phyloP scores from a whole-genome alignment of 768 basidiomycete species.

The Lentinula guzmanii region DNA sequence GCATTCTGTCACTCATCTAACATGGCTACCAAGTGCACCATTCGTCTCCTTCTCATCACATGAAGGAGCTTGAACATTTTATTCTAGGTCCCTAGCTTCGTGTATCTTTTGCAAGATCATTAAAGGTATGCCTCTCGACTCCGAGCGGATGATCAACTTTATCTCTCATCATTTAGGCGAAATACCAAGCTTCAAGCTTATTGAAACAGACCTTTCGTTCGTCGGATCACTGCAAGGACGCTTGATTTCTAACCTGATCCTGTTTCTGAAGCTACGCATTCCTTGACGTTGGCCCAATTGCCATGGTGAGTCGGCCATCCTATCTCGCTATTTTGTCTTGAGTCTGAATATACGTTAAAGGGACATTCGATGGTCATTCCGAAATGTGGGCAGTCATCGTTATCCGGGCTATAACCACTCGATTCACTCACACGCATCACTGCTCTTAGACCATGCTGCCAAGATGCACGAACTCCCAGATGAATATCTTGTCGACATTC shows the following conservation, averaged over 20 bases:
- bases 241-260: not conserved
- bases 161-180: conserved; percentile 47
- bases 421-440: not conserved
- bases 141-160: not conserved
- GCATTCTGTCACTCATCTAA: not conserved
- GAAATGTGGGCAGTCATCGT: conserved; percentile 55
- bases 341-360: conserved; percentile 19
- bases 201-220: conserved; percentile 70
- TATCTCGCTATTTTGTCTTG: not conserved
- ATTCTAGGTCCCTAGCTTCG: conserved; percentile 42
- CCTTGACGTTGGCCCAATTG: conserved; percentile 86
- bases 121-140: conserved; percentile 49
- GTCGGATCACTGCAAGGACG: conserved; percentile 17
- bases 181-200: conserved; percentile 82
- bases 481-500: conserved; percentile 67
- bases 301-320: conserved; percentile 18
- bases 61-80: not conserved
- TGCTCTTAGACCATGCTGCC: conserved; percentile 64
- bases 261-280: conserved; percentile 61
- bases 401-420: not conserved
- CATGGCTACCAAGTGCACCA: conserved; percentile 5
- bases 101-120: conserved; percentile 97
- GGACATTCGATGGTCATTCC: conserved; percentile 93
- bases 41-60: not conserved
- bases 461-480: conserved; percentile 89